Conservation (phyloP, 768 basidiomycete genomes). For the Mycena vulgaris region DNA sequence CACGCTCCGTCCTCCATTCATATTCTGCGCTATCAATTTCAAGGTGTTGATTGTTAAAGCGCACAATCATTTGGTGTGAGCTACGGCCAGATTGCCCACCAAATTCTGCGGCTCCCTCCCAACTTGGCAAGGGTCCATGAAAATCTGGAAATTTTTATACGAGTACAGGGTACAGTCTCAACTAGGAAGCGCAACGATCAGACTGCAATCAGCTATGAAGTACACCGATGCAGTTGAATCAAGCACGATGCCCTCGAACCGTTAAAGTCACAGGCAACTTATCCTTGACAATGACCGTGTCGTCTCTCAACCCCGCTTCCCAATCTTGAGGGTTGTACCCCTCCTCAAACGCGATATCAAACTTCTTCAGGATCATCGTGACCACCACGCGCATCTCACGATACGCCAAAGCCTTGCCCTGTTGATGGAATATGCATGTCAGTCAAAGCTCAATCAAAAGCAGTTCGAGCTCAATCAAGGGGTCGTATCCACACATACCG, state of each 20-base stretch:
- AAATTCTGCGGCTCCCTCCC: no score
- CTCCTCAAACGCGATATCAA: not conserved
- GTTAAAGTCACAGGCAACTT: constrained; percentile 1
- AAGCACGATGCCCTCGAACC: constrained; percentile 14
- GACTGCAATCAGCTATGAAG: constrained; percentile 8
- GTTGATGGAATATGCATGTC: constrained; percentile 13
- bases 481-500: constrained; percentile 14
- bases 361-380: constrained; percentile 1
- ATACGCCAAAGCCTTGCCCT: constrained; percentile 2
- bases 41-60: no score
- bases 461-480: constrained; percentile 15
- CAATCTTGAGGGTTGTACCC: constrained; percentile 1
- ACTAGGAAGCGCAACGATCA: no score
- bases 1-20: no score
- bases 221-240: constrained; percentile 15
- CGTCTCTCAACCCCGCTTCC: not conserved
- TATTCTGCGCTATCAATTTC: no score
- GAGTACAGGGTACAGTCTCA: no score
- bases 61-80: no score
- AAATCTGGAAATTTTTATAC: no score
- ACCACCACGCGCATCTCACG: not conserved
- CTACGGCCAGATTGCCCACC: no score
- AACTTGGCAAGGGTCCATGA: no score
- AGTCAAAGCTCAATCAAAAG: constrained; percentile 15
- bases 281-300: constrained; percentile 1